These are phyloP conservation scores for Penicillium sp. DNA, from an alignment of 2,329 filamentous ascomycete genomes.

Conservation along the genomic window DNA sequence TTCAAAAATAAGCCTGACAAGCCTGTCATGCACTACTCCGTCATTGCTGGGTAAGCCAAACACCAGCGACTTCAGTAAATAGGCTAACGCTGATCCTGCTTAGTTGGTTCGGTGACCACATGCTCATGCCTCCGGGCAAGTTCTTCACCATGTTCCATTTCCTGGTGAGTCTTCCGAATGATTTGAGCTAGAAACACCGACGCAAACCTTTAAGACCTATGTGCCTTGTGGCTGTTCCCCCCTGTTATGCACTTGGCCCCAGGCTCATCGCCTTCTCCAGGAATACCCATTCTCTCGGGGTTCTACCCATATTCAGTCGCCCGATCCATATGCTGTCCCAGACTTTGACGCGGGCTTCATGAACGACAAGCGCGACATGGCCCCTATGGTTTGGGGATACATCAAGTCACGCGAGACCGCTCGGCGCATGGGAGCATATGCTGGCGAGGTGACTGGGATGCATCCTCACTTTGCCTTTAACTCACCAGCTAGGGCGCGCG, in stretches of 20 bases:
- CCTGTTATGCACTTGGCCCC: no score
- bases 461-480: slow-evolving; percentile 74
- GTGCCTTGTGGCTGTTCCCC: no score
- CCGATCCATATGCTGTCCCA: slow-evolving; percentile 71
- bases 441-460: slow-evolving; percentile 67
- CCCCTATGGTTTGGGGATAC: slow-evolving; percentile 81
- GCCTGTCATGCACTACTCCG: slow-evolving; percentile 82
- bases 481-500: slow-evolving; percentile 68
- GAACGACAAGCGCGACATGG: slow-evolving; percentile 84
- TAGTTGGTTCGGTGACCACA: slow-evolving; percentile 52
- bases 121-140: slow-evolving; percentile 70
- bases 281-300: slow-evolving; percentile 77
- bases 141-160: slow-evolving; percentile 87
- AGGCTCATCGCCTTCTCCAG: slow-evolving; percentile 10
- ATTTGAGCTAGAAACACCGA: no score
- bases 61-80: slow-evolving; percentile 3
- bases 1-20: slow-evolving; percentile 85
- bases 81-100: not conserved
- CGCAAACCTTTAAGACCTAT: no score
- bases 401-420: slow-evolving; percentile 81
- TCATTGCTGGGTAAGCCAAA: slow-evolving; percentile 62
- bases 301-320: slow-evolving; percentile 68
- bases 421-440: slow-evolving; percentile 74
- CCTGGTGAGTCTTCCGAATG: slow-evolving; percentile 45
- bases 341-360: slow-evolving; percentile 83